A percentile compares a stretch with the other conserved stretches of the same genome.
Evolutionary conservation across 805 yeast genomes (phyloP).

Genomic region (Yamadazyma akitaensis): DNA sequence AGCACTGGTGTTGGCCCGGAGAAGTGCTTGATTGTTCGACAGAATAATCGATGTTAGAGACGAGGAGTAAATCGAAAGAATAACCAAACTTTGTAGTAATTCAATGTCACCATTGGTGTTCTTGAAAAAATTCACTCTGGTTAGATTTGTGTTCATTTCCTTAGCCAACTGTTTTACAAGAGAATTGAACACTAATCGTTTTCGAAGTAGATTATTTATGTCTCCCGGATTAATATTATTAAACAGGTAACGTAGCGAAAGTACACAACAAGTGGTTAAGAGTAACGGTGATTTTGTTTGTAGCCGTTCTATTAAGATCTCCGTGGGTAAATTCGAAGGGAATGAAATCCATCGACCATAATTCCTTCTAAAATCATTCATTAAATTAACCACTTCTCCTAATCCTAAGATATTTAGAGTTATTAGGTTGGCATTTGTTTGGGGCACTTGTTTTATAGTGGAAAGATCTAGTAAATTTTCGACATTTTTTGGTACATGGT

Average conservation of each 20-base stretch:
- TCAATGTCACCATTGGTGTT: constrained; percentile 41
- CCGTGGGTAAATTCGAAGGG: constrained; percentile 51
- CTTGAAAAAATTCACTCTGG: constrained; percentile 25
- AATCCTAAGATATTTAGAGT: constrained; percentile 46
- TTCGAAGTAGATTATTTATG: constrained; percentile 18
- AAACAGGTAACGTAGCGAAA: constrained; percentile 52
- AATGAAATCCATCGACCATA: constrained; percentile 79
- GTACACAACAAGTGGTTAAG: constrained; percentile 62
- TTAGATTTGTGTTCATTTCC: constrained; percentile 47
- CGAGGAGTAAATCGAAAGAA: constrained; percentile 61
- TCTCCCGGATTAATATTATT: constrained; percentile 25
- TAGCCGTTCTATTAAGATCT: constrained; percentile 47
- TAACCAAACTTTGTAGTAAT: constrained; percentile 64
- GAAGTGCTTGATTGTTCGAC: constrained; percentile 9
- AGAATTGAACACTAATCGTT: constrained; percentile 35
- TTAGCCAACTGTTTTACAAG: constrained; percentile 45
- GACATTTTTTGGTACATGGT: constrained; percentile 34
- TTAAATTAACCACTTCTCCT: constrained; percentile 46
- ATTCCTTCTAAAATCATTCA: constrained; percentile 58
- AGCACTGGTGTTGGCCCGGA: constrained; percentile 6
- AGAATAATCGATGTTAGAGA: constrained; percentile 48
- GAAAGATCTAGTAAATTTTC: constrained; percentile 24
- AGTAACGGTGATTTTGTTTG: constrained; percentile 55
- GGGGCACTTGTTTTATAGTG: neutral
- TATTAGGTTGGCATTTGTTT: constrained; percentile 41